A percentile compares a stretch with the other conserved stretches of the same genome.
Conservation (phyloP, 1,284 basidiomycete genomes). For the Peniophora sp. region DNA sequence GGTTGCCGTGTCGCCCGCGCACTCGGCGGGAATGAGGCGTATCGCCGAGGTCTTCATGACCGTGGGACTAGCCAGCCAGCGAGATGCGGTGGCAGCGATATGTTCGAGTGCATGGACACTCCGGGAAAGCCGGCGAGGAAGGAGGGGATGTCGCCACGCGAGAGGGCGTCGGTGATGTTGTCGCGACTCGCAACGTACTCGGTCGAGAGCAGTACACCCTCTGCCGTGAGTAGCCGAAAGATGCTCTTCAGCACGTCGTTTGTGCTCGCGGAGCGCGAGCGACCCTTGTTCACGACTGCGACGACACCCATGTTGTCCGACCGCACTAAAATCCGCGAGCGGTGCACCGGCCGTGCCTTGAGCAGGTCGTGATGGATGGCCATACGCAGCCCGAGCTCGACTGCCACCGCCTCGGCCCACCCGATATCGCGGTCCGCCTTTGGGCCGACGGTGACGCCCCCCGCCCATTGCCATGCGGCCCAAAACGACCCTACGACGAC, state of each 20-base stretch:
- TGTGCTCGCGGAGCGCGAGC: background rate
- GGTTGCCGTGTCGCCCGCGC: too few species aligned
- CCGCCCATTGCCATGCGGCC: conserved; percentile 24
- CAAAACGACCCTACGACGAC: conserved; percentile 22
- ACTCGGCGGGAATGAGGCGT: too few species aligned
- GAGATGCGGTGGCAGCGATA: conserved; percentile 17
- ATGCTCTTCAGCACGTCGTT: background rate
- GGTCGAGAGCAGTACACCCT: background rate
- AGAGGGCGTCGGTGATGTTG: background rate
- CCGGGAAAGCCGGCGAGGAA: conserved; percentile 22
- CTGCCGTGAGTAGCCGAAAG: background rate
- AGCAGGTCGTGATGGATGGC: conserved; percentile 10
- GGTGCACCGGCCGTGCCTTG: background rate
- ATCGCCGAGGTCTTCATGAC: too few species aligned
- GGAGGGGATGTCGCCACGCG: conserved; percentile 7
- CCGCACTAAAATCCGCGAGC: background rate
- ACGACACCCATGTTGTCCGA: background rate
- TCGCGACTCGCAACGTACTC: background rate
- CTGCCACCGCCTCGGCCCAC: conserved; percentile 29
- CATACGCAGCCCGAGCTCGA: conserved; percentile 23
- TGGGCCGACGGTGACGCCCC: conserved; percentile 23
- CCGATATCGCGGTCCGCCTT: conserved; percentile 21
- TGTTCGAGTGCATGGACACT: conserved; percentile 4
- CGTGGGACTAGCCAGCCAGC: conserved; percentile 9
- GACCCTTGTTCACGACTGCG: background rate